Conservation (phyloP, 2,329 filamentous ascomycete genomes). For the Amauroascus niger region DNA sequence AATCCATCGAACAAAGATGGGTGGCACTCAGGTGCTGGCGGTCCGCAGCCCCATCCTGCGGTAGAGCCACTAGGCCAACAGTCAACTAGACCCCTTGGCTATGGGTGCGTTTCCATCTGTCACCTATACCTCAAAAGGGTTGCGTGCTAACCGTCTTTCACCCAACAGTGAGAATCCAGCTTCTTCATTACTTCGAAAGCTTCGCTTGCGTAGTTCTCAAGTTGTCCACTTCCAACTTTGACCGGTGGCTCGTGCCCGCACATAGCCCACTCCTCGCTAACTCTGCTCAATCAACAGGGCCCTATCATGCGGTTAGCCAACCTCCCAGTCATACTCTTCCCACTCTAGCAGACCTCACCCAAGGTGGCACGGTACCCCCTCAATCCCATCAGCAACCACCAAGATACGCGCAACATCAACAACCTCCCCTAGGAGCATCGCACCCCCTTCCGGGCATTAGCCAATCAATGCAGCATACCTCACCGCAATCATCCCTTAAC, state of each 20-base stretch:
- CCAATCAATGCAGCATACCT: slow-evolving; percentile 36
- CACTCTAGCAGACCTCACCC: slow-evolving; percentile 39
- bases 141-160: slow-evolving; percentile 24
- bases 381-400: slow-evolving; percentile 27
- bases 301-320: slow-evolving; percentile 36
- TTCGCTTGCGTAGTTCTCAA: slow-evolving; percentile 3
- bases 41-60: slow-evolving; percentile 34
- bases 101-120: slow-evolving; percentile 30
- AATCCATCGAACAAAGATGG: slow-evolving; percentile 36
- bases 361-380: slow-evolving; percentile 32
- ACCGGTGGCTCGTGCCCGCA: not conserved
- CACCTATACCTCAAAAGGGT: slow-evolving; percentile 19
- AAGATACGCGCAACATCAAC: slow-evolving; percentile 36
- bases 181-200: not conserved
- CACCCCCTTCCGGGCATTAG: slow-evolving; percentile 36
- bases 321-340: slow-evolving; percentile 39
- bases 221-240: not conserved
- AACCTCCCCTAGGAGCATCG: slow-evolving; percentile 28
- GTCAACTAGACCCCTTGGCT: slow-evolving; percentile 34
- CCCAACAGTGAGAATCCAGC: not conserved
- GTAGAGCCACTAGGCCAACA: slow-evolving; percentile 37
- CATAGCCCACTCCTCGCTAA: slow-evolving; percentile 4
- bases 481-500: slow-evolving; percentile 33
- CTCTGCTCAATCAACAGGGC: slow-evolving; percentile 22
- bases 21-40: slow-evolving; percentile 34